Evolutionary conservation across 371 early-diverging fungal species (phyloP).

Genomic region (Mucor piriformis): DNA sequence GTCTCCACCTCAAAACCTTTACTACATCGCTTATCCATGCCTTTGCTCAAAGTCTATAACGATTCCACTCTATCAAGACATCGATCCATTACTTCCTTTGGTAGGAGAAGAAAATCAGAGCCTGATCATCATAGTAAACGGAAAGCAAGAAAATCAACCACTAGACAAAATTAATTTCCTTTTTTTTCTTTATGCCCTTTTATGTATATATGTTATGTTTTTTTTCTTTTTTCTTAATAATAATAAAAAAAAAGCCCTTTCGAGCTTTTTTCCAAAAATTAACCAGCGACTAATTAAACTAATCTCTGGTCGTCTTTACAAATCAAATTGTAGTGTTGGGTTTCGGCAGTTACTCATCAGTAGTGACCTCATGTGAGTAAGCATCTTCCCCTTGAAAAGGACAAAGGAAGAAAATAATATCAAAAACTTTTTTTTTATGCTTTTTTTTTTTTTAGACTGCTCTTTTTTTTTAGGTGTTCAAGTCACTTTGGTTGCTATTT

Average conservation of each 20-base stretch:
- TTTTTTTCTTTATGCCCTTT: neutral
- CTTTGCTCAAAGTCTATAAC: slow-evolving; percentile 16
- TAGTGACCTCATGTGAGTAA: slow-evolving; percentile 31
- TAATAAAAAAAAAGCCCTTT: slow-evolving; percentile 4
- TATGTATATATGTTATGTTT: neutral
- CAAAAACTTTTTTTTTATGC: neutral
- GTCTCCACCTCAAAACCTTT: slow-evolving; percentile 12
- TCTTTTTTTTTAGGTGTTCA: too few species aligned
- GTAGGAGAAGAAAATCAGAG: slow-evolving; percentile 21
- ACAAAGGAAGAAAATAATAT: slow-evolving; percentile 23
- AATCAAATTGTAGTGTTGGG: slow-evolving; percentile 9
- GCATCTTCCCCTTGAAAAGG: slow-evolving; percentile 36
- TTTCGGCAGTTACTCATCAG: slow-evolving; percentile 36
- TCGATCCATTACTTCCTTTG: slow-evolving; percentile 13
- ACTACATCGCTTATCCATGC: slow-evolving; percentile 33
- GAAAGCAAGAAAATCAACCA: slow-evolving; percentile 14
- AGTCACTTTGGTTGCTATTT: too few species aligned
- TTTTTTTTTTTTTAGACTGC: too few species aligned
- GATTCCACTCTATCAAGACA: slow-evolving; percentile 9
- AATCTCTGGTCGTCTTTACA: slow-evolving; percentile 13
- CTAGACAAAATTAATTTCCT: neutral
- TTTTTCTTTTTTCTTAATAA: neutral
- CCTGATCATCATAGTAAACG: slow-evolving; percentile 16
- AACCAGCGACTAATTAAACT: slow-evolving; percentile 15
- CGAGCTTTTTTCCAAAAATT: slow-evolving; percentile 32